Conservation (phyloP, 768 basidiomycete genomes). For the Leucocoprinus leucothites region DNA sequence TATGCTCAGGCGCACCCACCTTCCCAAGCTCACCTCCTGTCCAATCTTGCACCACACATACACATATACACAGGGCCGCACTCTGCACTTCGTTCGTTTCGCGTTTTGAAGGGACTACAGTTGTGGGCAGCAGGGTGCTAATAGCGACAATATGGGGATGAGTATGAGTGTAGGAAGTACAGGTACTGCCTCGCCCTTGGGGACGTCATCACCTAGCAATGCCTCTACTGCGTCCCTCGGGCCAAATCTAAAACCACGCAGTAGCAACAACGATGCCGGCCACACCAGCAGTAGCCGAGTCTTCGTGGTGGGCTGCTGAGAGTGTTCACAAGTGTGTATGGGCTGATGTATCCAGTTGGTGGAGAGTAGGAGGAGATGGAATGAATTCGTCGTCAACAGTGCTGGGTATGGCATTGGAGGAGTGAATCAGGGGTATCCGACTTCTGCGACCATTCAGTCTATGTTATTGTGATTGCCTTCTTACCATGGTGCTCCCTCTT, state of each 20-base stretch:
- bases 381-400: conserved; percentile 15
- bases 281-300: conserved; percentile 24
- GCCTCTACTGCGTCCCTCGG: conserved; percentile 81
- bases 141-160: conserved; percentile 28
- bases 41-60: too few species aligned
- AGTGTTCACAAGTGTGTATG: conserved; percentile 29
- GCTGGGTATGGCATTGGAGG: conserved; percentile 26
- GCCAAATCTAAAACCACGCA: conserved; percentile 48
- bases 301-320: conserved; percentile 23
- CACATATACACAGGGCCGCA: conserved; percentile 32
- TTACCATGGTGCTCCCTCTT: conserved; percentile 39
- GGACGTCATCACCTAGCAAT: conserved; percentile 65
- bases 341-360: conserved; percentile 20
- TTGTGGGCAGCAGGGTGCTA: conserved; percentile 15
- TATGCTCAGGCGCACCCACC: conserved; percentile 65
- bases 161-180: conserved; percentile 36
- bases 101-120: conserved; percentile 26
- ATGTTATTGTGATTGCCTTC: conserved; percentile 31
- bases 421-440: conserved; percentile 21
- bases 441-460: conserved; percentile 30
- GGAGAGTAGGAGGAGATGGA: not conserved
- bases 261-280: too few species aligned
- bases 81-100: conserved; percentile 56
- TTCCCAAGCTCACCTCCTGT: too few species aligned
- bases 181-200: conserved; percentile 21